These are phyloP conservation scores for Amphibolis antarctica DNA, from an alignment of 106 monocot genomes.

Conservation along the genomic window DNA sequence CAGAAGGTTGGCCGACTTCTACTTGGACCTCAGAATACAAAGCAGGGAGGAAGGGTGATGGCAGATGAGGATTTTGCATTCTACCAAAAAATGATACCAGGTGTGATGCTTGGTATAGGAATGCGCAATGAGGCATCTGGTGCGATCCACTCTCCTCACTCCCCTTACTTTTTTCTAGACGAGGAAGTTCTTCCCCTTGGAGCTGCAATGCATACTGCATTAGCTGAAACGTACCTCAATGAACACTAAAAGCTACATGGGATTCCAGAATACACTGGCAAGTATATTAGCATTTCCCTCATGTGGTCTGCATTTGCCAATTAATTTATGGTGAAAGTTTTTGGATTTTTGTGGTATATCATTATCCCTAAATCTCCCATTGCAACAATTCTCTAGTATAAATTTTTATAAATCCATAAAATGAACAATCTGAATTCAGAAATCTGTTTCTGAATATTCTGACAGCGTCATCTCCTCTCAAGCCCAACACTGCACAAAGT, in stretches of 20 bases:
- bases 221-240: slow-evolving; percentile 44
- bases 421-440: no score
- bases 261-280: neutral
- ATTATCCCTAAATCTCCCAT: no score
- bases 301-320: no score
- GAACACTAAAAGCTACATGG: neutral
- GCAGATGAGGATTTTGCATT: slow-evolving; percentile 91
- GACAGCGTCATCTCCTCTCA: no score
- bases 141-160: slow-evolving; percentile 38
- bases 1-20: slow-evolving; percentile 33
- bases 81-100: slow-evolving; percentile 75
- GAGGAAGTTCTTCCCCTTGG: slow-evolving; percentile 85
- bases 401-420: no score
- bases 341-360: no score
- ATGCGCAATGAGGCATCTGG: slow-evolving; percentile 45
- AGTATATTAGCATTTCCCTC: neutral
- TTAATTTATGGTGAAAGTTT: no score
- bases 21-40: slow-evolving; percentile 57
- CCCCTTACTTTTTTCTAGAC: slow-evolving; percentile 64
- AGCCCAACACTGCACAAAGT: no score
- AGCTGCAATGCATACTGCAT: slow-evolving; percentile 55
- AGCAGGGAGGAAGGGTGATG: slow-evolving; percentile 50
- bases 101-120: slow-evolving; percentile 59
- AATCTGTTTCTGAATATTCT: no score
- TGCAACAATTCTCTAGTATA: no score